Percentiles rank a stretch among this genome's conserved stretches.
Conservation (phyloP, 164 flowering plant species). For the Chimonanthus salicifolius region DNA sequence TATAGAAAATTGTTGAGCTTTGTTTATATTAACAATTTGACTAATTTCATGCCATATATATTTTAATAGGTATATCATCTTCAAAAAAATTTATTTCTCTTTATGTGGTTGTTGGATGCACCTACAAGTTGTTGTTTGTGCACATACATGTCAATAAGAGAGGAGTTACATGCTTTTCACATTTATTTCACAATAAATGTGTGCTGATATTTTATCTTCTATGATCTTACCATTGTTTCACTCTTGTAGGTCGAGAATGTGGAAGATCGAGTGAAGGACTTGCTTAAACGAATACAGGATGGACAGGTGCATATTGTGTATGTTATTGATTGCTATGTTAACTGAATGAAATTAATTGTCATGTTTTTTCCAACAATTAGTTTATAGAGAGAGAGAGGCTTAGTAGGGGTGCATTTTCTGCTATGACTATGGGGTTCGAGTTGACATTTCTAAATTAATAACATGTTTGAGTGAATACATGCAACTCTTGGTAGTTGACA, state of each 20-base stretch:
- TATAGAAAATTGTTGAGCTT: too few species aligned
- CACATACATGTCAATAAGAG: neutral
- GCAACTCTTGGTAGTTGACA: too few species aligned
- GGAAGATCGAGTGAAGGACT: conserved; percentile 57
- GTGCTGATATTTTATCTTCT: neutral
- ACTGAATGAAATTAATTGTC: neutral
- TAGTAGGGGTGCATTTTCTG: too few species aligned
- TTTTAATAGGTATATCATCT: too few species aligned
- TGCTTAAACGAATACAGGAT: conserved; percentile 44
- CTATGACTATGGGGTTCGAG: too few species aligned
- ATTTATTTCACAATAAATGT: neutral
- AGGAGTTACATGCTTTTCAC: neutral
- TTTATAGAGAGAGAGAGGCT: too few species aligned
- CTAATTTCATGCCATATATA: too few species aligned
- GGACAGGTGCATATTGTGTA: conserved; percentile 39
- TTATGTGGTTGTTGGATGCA: neutral
- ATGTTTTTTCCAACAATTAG: neutral
- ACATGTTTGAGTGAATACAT: too few species aligned
- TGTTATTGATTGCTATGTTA: neutral
- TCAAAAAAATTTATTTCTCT: too few species aligned
- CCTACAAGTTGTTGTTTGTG: neutral
- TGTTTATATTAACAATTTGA: too few species aligned
- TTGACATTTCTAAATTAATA: too few species aligned
- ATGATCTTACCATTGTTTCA: neutral
- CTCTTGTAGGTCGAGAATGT: conserved; percentile 61